Percentiles rank a stretch among this genome's conserved stretches.
Evolutionary conservation across 1,284 basidiomycete genomes (phyloP).

Genomic region (Microbotryum scabiosae): DNA sequence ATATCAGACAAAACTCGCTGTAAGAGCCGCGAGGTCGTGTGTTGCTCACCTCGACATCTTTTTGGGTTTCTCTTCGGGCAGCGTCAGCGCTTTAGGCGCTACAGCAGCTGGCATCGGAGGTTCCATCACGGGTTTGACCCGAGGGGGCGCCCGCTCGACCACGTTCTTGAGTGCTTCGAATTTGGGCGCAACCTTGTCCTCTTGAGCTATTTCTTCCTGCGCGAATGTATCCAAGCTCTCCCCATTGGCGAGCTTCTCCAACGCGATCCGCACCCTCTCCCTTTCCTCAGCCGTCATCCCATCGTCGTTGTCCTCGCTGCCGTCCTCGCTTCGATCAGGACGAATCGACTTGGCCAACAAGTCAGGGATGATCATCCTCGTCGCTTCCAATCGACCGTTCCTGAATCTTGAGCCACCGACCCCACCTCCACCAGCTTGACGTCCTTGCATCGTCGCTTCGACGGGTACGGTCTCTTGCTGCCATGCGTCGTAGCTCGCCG

Average conservation of each 20-base stretch:
- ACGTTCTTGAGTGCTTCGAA: not conserved
- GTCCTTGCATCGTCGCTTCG: conserved; percentile 14
- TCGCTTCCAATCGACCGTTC: conserved; percentile 24
- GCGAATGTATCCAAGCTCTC: not conserved
- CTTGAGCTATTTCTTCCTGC: not conserved
- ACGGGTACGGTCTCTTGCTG: conserved; percentile 21
- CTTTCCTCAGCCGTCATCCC: conserved; percentile 1
- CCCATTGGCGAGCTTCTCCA: conserved; percentile 18
- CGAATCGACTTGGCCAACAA: conserved; percentile 17
- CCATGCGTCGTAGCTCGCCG: conserved; percentile 19
- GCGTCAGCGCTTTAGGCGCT: not conserved
- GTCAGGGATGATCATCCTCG: conserved; percentile 28
- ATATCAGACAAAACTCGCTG: not conserved
- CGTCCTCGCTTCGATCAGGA: not conserved
- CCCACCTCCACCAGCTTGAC: not conserved
- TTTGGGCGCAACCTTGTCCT: conserved; percentile 14
- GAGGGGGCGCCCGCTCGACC: not conserved
- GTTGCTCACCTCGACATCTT: conserved; percentile 26
- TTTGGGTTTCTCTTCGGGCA: conserved; percentile 9
- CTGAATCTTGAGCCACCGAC: not conserved
- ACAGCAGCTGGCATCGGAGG: not conserved
- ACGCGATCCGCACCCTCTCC: conserved; percentile 8
- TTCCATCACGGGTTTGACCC: not conserved
- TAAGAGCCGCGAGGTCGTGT: not conserved
- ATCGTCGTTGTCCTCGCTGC: conserved; percentile 11